phyloP scores from a whole-genome alignment of 345 rosid species.

The Dipteronia sinensis region DNA sequence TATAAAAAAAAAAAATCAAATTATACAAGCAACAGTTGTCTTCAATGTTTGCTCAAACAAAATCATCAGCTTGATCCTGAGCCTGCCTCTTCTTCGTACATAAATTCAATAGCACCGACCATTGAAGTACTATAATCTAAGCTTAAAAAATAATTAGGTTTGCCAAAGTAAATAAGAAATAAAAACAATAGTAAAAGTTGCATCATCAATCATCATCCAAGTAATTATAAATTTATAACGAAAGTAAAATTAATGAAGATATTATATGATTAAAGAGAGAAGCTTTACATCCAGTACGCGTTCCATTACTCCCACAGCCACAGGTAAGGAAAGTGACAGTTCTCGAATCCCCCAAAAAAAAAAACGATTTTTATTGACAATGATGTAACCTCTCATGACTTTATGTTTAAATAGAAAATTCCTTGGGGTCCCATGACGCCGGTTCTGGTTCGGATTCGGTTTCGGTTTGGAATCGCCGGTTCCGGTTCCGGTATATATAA shows the following conservation, averaged over 20 bases:
- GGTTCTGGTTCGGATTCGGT: too few relatives aligned
- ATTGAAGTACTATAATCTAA: neutral
- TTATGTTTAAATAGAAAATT: too few relatives aligned
- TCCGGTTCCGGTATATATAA: too few relatives aligned
- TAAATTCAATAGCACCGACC: neutral
- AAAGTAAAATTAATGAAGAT: too few relatives aligned
- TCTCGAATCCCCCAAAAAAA: too few relatives aligned
- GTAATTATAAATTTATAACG: too few relatives aligned
- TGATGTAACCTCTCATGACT: too few relatives aligned
- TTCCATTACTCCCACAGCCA: neutral
- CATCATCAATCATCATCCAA: neutral
- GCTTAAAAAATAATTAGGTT: neutral
- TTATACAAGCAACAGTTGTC: neutral
- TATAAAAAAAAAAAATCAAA: too few relatives aligned
- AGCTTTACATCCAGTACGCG: neutral
- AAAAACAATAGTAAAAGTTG: neutral
- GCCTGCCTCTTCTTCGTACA: neutral
- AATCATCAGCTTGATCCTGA: slow-evolving; percentile 1
- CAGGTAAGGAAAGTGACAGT: too few relatives aligned
- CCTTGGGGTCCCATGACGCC: too few relatives aligned
- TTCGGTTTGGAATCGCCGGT: too few relatives aligned
- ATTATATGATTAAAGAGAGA: neutral
- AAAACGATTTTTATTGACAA: too few relatives aligned
- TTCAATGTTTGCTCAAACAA: neutral
- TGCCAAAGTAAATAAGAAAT: neutral